phyloP scores from a whole-genome alignment of 257 asterid species.

The Perilla frutescens region DNA sequence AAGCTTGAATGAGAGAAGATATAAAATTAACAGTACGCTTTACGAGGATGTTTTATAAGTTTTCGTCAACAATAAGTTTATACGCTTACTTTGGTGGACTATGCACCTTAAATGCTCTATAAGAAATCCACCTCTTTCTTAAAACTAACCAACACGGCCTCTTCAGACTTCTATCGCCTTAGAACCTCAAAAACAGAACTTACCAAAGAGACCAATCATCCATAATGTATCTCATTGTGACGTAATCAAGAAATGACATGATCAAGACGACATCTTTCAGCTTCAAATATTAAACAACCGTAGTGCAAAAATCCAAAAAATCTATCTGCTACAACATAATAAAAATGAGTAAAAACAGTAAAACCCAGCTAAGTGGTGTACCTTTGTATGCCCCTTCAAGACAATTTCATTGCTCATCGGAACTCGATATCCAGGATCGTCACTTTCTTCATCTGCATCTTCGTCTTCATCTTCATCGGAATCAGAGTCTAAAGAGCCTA shows the following conservation, averaged over 20 bases:
- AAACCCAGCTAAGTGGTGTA: conserved; percentile 21
- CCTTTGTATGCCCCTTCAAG: conserved; percentile 95
- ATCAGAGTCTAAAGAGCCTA: conserved; percentile 32
- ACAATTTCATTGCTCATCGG: conserved; percentile 96
- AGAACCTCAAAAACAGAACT: conserved; percentile 3
- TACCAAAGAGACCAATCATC: background rate
- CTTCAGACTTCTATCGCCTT: background rate
- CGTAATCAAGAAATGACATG: background rate
- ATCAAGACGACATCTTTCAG: conserved; percentile 14
- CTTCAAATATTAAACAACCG: background rate
- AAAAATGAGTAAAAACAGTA: conserved; percentile 15
- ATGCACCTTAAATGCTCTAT: background rate
- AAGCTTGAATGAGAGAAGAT: background rate
- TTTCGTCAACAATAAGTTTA: background rate
- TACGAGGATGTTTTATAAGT: background rate
- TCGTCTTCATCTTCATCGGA: conserved; percentile 48
- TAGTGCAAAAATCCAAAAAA: background rate
- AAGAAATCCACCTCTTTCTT: conserved; percentile 10
- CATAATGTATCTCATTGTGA: background rate
- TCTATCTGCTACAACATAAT: conserved; percentile 7
- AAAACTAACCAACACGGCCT: conserved; percentile 7
- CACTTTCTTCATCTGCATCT: conserved; percentile 68
- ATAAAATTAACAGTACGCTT: background rate
- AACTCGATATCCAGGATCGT: conserved; percentile 56
- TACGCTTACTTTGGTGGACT: background rate